Evolutionary conservation across 129 eudicot species (phyloP), one percentile per base, ranked within the genome.

Genomic region (Saposhnikovia divaricata): DNA sequence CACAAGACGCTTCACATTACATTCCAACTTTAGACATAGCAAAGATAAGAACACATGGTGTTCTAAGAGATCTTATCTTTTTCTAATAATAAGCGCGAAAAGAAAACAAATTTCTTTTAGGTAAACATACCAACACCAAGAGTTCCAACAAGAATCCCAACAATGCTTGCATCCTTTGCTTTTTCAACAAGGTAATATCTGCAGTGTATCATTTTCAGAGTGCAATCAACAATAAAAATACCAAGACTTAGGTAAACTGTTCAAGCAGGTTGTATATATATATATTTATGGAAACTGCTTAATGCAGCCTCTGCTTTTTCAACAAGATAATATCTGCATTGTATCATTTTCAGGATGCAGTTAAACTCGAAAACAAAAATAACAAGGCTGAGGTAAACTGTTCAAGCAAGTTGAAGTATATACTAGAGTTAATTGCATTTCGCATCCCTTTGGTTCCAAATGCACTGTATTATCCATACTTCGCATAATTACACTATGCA

Each of bases 291-390:
- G 66, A n/a, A 6, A 80, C 70, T 19, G 15, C 50, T 63, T 40
- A 46, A 46, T 70, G 98, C 98, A 89, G 92, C 98, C 87, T 92
- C 92, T 75, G 98, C 97, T 85, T 95, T 92, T 87, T 95, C 98
- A 50, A 95, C 94, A 39, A 95, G 83, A 82, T 87, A 95, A 87
- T 95, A 91, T 85, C 98, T 94, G 87, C 79, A 79, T 86, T 80
- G 72, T 27, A 75, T 80, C 50, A 85, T 82, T 74, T 40, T 57
- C 55, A 11, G 15, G 31, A 3, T 4, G 71, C 73, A 43, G 77
- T 65, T 42, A 80, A 27, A 68, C 40, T 2, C 43, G 43, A 40
- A 40, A 31, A 74, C 11, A 75, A 40, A n/a, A 23, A 55, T 19
- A 63, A 4, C 6, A 63, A 65, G 72, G 6, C 37, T 65, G 39